Evolutionary conservation across 129 eudicot genomes (phyloP).

Genomic region (Deinandra increscens): DNA sequence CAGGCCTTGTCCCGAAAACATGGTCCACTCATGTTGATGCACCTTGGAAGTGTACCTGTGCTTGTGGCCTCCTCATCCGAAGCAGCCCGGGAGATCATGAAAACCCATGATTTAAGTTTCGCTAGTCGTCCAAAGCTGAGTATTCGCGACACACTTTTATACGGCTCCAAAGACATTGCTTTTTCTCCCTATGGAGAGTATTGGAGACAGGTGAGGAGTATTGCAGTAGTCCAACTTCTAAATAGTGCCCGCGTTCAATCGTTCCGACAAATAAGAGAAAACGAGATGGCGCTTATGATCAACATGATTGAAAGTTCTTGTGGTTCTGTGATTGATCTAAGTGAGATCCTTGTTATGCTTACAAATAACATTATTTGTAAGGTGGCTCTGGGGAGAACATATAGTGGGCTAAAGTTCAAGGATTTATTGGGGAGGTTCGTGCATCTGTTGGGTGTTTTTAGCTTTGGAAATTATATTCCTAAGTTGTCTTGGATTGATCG

Average conservation of each 20-base stretch:
- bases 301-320: constrained; percentile 21
- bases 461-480: constrained; percentile 41
- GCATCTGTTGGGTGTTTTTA: constrained; percentile 23
- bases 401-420: constrained; percentile 23
- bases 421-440: constrained; percentile 33
- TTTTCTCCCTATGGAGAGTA: constrained; percentile 43
- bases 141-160: constrained; percentile 18
- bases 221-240: constrained; percentile 36
- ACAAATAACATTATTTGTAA: constrained; percentile 38
- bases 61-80: constrained; percentile 43
- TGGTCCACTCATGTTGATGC: constrained; percentile 48
- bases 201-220: constrained; percentile 52
- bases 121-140: constrained; percentile 37
- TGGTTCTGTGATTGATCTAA: constrained; percentile 26
- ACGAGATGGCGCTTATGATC: constrained; percentile 31
- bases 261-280: constrained; percentile 26
- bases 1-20: constrained; percentile 32
- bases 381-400: constrained; percentile 42
- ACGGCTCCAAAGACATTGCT: constrained; percentile 36
- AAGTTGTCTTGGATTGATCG: constrained; percentile 40
- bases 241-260: constrained; percentile 36
- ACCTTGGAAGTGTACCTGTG: constrained; percentile 42
- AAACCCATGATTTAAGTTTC: constrained; percentile 43
- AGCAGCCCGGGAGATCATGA: constrained; percentile 46
- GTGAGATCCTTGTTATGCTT: constrained; percentile 22